Evolutionary conservation across 345 rosid species (phyloP), one percentile per base, ranked within the genome.

Genomic region (Pistacia vera): DNA sequence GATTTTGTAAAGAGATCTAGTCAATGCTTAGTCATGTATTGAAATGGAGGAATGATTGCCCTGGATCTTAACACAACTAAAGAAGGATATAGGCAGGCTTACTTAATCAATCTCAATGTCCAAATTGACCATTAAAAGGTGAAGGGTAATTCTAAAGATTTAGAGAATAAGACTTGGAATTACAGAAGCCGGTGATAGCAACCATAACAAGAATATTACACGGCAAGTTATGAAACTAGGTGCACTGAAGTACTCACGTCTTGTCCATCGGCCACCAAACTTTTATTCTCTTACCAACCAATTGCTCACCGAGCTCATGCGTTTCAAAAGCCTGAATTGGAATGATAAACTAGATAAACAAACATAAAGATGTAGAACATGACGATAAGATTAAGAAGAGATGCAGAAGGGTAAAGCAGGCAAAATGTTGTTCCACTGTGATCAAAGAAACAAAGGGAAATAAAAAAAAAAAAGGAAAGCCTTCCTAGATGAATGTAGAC

Each of bases 261-360:
- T 69, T 82, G 82, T 92, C 97, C 71, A 82, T 11, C 9, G 94
- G 97, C 97, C 97, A 92, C 91, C 92, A 92, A 33, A 92, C 87
- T 73, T 83, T 87, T 70, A 92, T 79, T 82, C 76, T 90, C 73
- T 77, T 73, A 55, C 88, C 94, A 18, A 85, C 70, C 86, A 92
- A 75, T 71, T 82, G 83, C 81, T 81, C 78, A 59, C 79, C 80
- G 72, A 73, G 70, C 35, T 33, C 83, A 71, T 74, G 77, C 64
- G 13, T 74, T 63, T 68, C 70, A 75, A 86, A 79, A 44, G 52
- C 83, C 92, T 92, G 80, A 72, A 80, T 70, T 51, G n/a, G 62
- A 41, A 33, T 20, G 49, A 66, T 63, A 25, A 49, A 59, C 55
- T 20, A 41, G 10, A 28, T 59, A 38, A 49, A 18, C 14, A 73